These are phyloP conservation scores for Aspergillus bombycis DNA, from an alignment of 2,329 filamentous ascomycete genomes.

Conservation along the genomic window DNA sequence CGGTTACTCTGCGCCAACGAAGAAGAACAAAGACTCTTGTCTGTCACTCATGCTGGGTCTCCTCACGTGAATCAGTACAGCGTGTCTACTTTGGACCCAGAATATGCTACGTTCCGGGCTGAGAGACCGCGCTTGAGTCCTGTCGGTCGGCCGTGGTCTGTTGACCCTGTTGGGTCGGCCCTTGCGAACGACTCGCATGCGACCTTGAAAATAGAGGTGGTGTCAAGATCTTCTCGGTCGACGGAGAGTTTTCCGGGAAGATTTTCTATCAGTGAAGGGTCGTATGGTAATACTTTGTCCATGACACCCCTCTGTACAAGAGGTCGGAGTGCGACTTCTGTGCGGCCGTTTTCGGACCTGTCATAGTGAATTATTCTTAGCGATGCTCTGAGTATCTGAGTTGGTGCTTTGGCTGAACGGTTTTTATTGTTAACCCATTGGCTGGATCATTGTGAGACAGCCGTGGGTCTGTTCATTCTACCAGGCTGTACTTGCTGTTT, in stretches of 20 bases:
- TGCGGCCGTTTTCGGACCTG: conserved; percentile 36
- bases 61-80: not conserved
- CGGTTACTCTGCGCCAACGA: not conserved
- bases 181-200: conserved; percentile 12
- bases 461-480: not conserved
- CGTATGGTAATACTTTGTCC: conserved; percentile 31
- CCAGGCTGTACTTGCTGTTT: not conserved
- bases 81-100: conserved; percentile 10
- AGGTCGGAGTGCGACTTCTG: conserved; percentile 29
- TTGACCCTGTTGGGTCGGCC: conserved; percentile 16
- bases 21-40: not conserved
- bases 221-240: conserved; percentile 21
- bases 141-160: conserved; percentile 16
- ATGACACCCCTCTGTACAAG: conserved; percentile 26
- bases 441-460: not conserved
- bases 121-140: conserved; percentile 16
- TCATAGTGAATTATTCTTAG: conserved; percentile 5
- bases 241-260: conserved; percentile 36
- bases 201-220: conserved; percentile 18
- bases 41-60: not conserved
- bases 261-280: conserved; percentile 36
- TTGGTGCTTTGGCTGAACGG: not conserved
- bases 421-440: not conserved
- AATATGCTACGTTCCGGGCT: conserved; percentile 17
- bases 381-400: not conserved